Base-by-base conservation (phyloP, 2,329 filamentous ascomycete species). In the Dactylellina drechsleri region DNA sequence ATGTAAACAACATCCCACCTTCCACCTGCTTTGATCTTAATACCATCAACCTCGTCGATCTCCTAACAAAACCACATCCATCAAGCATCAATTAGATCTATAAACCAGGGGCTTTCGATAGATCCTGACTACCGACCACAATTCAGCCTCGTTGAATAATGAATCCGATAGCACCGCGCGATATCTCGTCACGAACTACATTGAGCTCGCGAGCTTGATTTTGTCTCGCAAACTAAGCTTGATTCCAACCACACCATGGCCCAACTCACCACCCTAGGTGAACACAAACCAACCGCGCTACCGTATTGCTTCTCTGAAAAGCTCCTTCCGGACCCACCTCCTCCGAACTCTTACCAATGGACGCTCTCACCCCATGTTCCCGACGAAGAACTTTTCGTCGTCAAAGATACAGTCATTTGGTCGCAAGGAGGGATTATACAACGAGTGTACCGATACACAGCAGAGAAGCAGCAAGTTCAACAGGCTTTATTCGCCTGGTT, bases 401-500 rank as follows among this genome's bases (percentile, higher is more conserved):
- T 93, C 10, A 85, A 88, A 26, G 85, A 87, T 73, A 90, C 90
- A 79, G 93, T 96, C 12, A 87, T 97, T 68, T 99, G 94, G 94
- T 96, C 92, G 45, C 88, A 92, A 70, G 93, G 92, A 54, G 91
- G 91, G 68, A 85, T 94, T 70, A 90, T 98, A 76, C 91, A 92
- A 79, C 92, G 94, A 82, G 88, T 91, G 60, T 97, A 93, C 84
- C 90, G 88, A 76, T 93, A 98, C 82, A 89, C 93, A 74, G 85
- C 92, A 20, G 94, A 98, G 82, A 91, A 93, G 78, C 93, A 98
- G 82, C 85, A 89, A 28, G 89, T 99, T 72, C 87, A 88, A n/a
- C 92, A 97, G 81, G 93, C 93, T 16, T 83, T 98, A 45, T 86
- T 98, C 77, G 92, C 94, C 49, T 89, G 88, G 79, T 98, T 99